Conservation (phyloP, 352 stramenopile genomes). For the Phytophthora melonis region DNA sequence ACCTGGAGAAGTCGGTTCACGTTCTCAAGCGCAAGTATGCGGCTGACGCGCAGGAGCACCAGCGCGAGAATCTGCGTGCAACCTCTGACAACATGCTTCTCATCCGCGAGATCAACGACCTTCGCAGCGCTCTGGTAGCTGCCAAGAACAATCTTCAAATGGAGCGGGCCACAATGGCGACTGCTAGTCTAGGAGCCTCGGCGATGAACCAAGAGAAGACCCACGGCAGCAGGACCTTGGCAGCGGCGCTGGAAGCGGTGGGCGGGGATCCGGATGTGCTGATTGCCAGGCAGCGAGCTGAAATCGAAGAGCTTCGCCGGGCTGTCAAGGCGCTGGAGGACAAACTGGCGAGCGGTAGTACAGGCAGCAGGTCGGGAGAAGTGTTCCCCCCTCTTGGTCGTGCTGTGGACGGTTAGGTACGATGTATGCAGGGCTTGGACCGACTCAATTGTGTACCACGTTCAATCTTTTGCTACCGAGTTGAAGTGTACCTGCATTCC, state of each 20-base stretch:
- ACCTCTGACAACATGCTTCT: constrained; percentile 91
- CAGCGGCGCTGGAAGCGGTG: constrained; percentile 27
- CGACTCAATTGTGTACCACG: no score
- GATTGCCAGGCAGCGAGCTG: constrained; percentile 60
- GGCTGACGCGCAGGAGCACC: constrained; percentile 74
- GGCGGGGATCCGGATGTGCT: constrained; percentile 63
- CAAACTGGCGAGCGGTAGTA: constrained; percentile 45
- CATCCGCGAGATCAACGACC: constrained; percentile 94
- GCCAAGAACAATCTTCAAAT: constrained; percentile 87
- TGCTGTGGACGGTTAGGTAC: constrained; percentile 40
- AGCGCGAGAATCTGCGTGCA: constrained; percentile 68
- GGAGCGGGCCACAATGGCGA: constrained; percentile 60
- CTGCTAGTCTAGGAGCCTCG: constrained; percentile 24
- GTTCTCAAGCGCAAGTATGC: constrained; percentile 90
- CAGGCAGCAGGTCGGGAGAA: constrained; percentile 25
- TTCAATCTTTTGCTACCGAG: no score
- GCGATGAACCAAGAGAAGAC: constrained; percentile 39
- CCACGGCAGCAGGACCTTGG: constrained; percentile 28
- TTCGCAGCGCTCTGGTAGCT: constrained; percentile 77
- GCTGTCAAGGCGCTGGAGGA: constrained; percentile 82
- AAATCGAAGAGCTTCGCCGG: constrained; percentile 84
- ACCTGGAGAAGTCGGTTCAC: constrained; percentile 93
- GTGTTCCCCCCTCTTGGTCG: constrained; percentile 48
- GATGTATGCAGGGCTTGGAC: no score
- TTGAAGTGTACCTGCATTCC: no score